phyloP scores from a whole-genome alignment of 2,329 filamentous ascomycete species.

The Cordyceps militaris region DNA sequence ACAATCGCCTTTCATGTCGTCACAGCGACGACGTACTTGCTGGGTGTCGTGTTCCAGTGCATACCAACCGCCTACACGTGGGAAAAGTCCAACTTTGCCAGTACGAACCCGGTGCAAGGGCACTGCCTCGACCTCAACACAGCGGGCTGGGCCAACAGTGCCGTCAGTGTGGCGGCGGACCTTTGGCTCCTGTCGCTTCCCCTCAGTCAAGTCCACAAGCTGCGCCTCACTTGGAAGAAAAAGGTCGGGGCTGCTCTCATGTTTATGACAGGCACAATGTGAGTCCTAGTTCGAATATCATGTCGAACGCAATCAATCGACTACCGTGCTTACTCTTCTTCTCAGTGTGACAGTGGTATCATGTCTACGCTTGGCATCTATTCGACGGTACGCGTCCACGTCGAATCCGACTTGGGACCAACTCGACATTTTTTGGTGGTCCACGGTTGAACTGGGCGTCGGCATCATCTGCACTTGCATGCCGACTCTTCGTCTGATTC shows the following conservation, averaged over 20 bases:
- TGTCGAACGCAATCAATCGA: neutral
- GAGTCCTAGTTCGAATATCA: slow-evolving; percentile 7
- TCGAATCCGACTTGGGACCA: slow-evolving; percentile 25
- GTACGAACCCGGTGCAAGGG: slow-evolving; percentile 25
- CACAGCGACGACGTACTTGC: slow-evolving; percentile 29
- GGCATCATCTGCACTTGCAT: slow-evolving; percentile 29
- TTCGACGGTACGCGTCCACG: slow-evolving; percentile 22
- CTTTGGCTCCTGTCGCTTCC: slow-evolving; percentile 41
- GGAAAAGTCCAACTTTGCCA: slow-evolving; percentile 38
- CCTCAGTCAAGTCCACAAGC: slow-evolving; percentile 29
- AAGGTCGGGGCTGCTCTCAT: slow-evolving; percentile 36
- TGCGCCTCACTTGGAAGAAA: slow-evolving; percentile 35
- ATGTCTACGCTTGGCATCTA: slow-evolving; percentile 24
- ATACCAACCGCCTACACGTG: slow-evolving; percentile 39
- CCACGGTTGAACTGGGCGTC: slow-evolving; percentile 26
- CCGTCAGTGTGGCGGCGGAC: slow-evolving; percentile 40
- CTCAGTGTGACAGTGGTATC: slow-evolving; percentile 25
- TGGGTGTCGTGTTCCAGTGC: slow-evolving; percentile 40
- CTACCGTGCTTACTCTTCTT: neutral
- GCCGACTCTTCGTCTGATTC: slow-evolving; percentile 23
- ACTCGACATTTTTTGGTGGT: slow-evolving; percentile 23
- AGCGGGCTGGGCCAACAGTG: slow-evolving; percentile 40
- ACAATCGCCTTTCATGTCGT: slow-evolving; percentile 28
- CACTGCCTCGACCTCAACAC: slow-evolving; percentile 38
- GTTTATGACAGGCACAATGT: slow-evolving; percentile 36